Evolutionary conservation across 1,284 basidiomycete genomes (phyloP), one percentile per base, ranked within the genome.

Genomic region (Melampsora larici-populina): DNA sequence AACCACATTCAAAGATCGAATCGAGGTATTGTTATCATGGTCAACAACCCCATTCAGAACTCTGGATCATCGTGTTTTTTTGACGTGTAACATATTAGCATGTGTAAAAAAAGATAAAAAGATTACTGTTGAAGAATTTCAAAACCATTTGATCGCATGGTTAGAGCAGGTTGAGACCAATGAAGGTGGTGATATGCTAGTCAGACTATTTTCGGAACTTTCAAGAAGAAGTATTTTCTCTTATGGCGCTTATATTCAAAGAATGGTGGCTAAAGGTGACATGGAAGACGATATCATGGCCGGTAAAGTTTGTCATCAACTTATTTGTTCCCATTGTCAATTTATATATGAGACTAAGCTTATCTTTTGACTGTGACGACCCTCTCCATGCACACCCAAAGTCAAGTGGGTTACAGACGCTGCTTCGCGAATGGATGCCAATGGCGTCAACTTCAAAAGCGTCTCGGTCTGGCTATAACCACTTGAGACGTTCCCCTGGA

Each of bases 211-310:
- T 46, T 78, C 76, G 7, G 76, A 78, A 62, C 69, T 78, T 29
- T 78, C 76, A 24, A 68, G 62, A 24, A 60, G 58, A 9, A 72
- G 60, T 24, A 67, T 78, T 2, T 78, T 78, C 40, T 78, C 76
- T n/a, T 78, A 71, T 51, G 69, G 76, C 18, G 69, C 68, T 51
- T 78, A 78, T 24, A 68, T 78, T 9, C 76, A 78, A 60, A 55
- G 69, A 21, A 70, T 78, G 76, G 76, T 78, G 21, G 76, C 76
- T 15, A 78, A 70, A 71, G 76, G 76, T 49, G 75, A 78, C 55
- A 78, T 67, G 36, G 76, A 78, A 58, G 51, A 62, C 31, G 76
- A 78, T 33, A 66, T 72, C 15, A 15, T 78, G 31, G 69, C 63
- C n/a, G 76, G 76, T 29, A 78, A 78, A 64, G 76, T 78, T 55